Evolutionary conservation across 192 early-diverging fungal genomes (phyloP).

Genomic region (Chytriomyces hyalinus): DNA sequence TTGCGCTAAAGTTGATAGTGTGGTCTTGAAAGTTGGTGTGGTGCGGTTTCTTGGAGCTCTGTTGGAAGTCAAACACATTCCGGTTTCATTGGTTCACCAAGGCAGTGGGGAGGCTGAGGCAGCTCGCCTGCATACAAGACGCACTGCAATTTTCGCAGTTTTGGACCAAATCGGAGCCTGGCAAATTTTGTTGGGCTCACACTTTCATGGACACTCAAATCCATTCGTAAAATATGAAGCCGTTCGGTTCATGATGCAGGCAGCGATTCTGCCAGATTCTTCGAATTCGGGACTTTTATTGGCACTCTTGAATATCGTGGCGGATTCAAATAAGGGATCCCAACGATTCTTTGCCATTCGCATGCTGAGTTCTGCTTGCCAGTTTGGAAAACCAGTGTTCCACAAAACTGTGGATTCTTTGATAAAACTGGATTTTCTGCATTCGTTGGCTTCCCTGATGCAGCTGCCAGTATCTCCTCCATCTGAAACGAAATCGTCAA

Average conservation of each 20-base stretch:
- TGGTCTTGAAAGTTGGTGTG: background rate
- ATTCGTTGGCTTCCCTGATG: background rate
- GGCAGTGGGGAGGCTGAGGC: background rate
- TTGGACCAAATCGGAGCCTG: constrained; percentile 19
- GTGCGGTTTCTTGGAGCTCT: constrained; percentile 4
- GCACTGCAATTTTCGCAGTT: background rate
- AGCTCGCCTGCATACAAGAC: background rate
- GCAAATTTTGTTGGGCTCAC: background rate
- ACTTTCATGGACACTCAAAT: background rate
- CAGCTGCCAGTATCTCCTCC: no score
- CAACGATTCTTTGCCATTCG: background rate
- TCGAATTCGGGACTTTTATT: constrained; percentile 27
- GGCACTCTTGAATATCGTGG: background rate
- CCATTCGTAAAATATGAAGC: background rate
- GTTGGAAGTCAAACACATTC: constrained; percentile 5
- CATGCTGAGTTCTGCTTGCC: background rate
- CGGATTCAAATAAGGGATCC: background rate
- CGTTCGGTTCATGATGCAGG: background rate
- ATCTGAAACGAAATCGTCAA: background rate
- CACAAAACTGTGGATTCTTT: constrained; percentile 9
- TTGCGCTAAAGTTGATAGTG: background rate
- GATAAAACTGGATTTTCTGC: constrained; percentile 14
- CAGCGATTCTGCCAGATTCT: constrained; percentile 5
- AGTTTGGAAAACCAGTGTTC: background rate
- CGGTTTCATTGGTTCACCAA: background rate